Percentiles rank a stretch among this genome's conserved stretches.
Conservation (phyloP, 768 basidiomycete genomes). For the Leccinum broughii region DNA sequence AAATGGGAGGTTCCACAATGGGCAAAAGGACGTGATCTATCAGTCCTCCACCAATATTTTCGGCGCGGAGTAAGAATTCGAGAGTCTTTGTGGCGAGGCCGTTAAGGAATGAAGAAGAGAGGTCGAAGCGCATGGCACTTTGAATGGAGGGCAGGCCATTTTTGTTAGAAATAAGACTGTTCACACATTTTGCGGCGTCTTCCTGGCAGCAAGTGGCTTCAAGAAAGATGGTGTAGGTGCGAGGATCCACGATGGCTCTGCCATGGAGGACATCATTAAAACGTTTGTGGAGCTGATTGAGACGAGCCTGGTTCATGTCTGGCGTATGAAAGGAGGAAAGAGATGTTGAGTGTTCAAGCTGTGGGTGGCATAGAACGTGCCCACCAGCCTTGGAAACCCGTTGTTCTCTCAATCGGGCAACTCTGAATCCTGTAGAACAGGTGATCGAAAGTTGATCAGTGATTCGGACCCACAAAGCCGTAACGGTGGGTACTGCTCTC, state of each 20-base stretch:
- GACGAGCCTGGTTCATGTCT: constrained; percentile 20
- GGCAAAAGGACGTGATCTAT: constrained; percentile 42
- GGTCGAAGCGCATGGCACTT: constrained; percentile 42
- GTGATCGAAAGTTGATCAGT: no score
- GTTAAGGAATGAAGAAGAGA: constrained; percentile 45
- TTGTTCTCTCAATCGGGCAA: background rate
- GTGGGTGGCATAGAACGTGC: background rate
- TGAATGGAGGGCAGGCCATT: constrained; percentile 43
- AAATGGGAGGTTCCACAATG: constrained; percentile 54
- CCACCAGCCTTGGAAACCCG: background rate
- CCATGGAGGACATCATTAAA: constrained; percentile 38
- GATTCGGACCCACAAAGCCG: background rate
- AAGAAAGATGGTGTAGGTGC: constrained; percentile 39
- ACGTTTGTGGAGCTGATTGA: constrained; percentile 34
- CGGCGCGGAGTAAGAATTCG: constrained; percentile 40
- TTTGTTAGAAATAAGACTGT: constrained; percentile 36
- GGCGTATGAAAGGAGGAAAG: background rate
- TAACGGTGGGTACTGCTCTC: no score
- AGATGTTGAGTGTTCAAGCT: background rate
- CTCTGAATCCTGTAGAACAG: no score
- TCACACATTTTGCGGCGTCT: constrained; percentile 40
- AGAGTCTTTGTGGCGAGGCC: constrained; percentile 39
- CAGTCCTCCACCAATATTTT: constrained; percentile 43
- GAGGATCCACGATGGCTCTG: constrained; percentile 25
- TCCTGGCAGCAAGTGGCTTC: constrained; percentile 45